These are phyloP conservation scores for Byssothecium circinans DNA, from an alignment of 2,329 filamentous ascomycete genomes.

Conservation along the genomic window DNA sequence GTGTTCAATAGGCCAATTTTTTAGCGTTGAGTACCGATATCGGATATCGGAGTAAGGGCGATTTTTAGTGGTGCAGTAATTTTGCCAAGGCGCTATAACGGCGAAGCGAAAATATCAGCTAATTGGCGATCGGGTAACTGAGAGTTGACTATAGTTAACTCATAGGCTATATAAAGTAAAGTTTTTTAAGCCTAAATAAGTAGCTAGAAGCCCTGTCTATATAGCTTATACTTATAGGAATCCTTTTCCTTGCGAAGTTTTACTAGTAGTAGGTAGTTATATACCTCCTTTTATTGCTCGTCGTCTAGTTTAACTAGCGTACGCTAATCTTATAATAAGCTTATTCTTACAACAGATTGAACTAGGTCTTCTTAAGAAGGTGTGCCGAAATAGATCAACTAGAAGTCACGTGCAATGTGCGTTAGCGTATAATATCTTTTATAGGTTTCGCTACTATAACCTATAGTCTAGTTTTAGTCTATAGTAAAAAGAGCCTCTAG, in stretches of 20 bases:
- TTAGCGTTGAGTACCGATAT: too few species aligned
- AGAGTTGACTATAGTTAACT: too few species aligned
- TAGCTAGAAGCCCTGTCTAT: too few species aligned
- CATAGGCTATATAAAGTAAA: too few species aligned
- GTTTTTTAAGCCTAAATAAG: too few species aligned
- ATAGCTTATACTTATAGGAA: too few species aligned
- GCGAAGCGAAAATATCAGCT: too few species aligned
- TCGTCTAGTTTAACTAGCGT: conserved; percentile 17
- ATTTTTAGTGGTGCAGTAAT: too few species aligned
- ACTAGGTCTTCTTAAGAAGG: conserved; percentile 18
- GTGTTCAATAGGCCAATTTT: too few species aligned
- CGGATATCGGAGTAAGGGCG: too few species aligned
- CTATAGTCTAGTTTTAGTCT: conserved; percentile 18
- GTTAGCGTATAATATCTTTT: conserved; percentile 20
- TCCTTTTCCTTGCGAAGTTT: neutral
- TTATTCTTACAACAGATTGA: conserved; percentile 17
- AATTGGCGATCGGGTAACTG: too few species aligned
- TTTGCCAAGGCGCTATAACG: too few species aligned
- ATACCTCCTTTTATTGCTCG: conserved; percentile 8
- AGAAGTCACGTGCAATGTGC: conserved; percentile 17
- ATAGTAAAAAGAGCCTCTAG: neutral
- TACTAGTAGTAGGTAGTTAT: neutral
- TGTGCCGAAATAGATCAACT: conserved; percentile 21
- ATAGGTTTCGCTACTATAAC: conserved; percentile 15
- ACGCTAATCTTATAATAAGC: conserved; percentile 14